Evolutionary conservation across 768 basidiomycete genomes (phyloP).

Genomic region (Tylopilus balloui): DNA sequence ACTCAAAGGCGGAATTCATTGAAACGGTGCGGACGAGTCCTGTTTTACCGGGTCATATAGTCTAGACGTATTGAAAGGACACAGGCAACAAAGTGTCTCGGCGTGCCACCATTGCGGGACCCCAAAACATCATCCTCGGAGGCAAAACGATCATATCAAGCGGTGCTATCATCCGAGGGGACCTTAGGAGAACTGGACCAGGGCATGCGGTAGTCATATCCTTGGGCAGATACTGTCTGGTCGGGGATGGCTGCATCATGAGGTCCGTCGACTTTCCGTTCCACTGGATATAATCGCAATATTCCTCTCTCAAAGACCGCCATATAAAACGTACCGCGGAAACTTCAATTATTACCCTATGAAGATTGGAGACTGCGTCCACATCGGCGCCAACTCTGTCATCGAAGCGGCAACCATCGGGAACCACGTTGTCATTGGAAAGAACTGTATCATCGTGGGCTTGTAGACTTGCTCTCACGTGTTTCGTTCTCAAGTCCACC

Average conservation of each 20-base stretch:
- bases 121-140: slow-evolving; percentile 94
- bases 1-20: slow-evolving; percentile 80
- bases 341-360: slow-evolving; percentile 97
- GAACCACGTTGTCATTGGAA: slow-evolving; percentile 90
- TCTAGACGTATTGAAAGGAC: slow-evolving; percentile 48
- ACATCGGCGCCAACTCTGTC: slow-evolving; percentile 84
- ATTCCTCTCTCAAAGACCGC: slow-evolving; percentile 47
- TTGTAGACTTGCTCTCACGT: slow-evolving; percentile 8
- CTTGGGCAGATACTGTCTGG: slow-evolving; percentile 86
- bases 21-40: slow-evolving; percentile 61
- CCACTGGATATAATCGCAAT: background rate
- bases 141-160: slow-evolving; percentile 95
- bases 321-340: slow-evolving; percentile 85
- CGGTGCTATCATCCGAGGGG: slow-evolving; percentile 88
- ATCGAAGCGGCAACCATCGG: slow-evolving; percentile 96
- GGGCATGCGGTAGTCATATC: slow-evolving; percentile 94
- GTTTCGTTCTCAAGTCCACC: background rate
- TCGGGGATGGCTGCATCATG: slow-evolving; percentile 88
- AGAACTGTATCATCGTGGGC: slow-evolving; percentile 88
- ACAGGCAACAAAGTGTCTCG: slow-evolving; percentile 96
- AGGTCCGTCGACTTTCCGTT: slow-evolving; percentile 45
- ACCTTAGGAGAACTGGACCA: slow-evolving; percentile 82
- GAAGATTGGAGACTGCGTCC: slow-evolving; percentile 94
- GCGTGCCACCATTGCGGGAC: slow-evolving; percentile 85
- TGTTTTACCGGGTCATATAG: background rate